Evolutionary conservation across 2,329 filamentous ascomycete genomes (phyloP).

Genomic region (Fusarium nurragi): DNA sequence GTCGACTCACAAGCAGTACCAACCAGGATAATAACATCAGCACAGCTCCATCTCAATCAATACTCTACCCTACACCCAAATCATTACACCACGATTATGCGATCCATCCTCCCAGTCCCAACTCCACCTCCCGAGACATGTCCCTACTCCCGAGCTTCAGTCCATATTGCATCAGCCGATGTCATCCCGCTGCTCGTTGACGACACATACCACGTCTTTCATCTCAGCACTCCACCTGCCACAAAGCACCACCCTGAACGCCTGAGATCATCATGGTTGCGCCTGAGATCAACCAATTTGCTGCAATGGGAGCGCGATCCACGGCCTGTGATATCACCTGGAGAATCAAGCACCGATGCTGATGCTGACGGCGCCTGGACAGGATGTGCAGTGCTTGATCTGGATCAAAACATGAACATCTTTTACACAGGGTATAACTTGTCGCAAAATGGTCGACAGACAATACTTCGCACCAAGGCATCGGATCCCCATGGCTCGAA

Average conservation of each 20-base stretch:
- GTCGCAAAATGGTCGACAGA: constrained; percentile 45
- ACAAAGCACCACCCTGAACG: constrained; percentile 49
- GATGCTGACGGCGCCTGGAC: constrained; percentile 51
- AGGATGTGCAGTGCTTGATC: constrained; percentile 47
- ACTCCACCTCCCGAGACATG: constrained; percentile 43
- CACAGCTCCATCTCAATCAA: not conserved
- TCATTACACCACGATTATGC: constrained; percentile 14
- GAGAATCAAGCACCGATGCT: constrained; percentile 27
- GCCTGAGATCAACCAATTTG: constrained; percentile 45
- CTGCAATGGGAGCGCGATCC: constrained; percentile 46
- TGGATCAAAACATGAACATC: constrained; percentile 48
- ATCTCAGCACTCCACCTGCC: constrained; percentile 46
- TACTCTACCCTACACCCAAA: not conserved
- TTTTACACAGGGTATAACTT: constrained; percentile 52
- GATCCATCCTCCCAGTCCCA: constrained; percentile 28
- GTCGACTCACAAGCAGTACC: constrained; percentile 10
- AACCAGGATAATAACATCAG: constrained; percentile 6
- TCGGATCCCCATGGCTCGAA: constrained; percentile 41
- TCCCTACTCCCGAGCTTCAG: constrained; percentile 43
- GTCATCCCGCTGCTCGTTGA: constrained; percentile 50
- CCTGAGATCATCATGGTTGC: constrained; percentile 48
- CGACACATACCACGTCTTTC: constrained; percentile 51
- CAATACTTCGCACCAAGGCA: constrained; percentile 45
- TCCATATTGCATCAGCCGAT: constrained; percentile 47
- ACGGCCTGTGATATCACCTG: constrained; percentile 39